Base-by-base conservation (phyloP, 2,329 filamentous ascomycete genomes). In the Ascochyta rabiei region DNA sequence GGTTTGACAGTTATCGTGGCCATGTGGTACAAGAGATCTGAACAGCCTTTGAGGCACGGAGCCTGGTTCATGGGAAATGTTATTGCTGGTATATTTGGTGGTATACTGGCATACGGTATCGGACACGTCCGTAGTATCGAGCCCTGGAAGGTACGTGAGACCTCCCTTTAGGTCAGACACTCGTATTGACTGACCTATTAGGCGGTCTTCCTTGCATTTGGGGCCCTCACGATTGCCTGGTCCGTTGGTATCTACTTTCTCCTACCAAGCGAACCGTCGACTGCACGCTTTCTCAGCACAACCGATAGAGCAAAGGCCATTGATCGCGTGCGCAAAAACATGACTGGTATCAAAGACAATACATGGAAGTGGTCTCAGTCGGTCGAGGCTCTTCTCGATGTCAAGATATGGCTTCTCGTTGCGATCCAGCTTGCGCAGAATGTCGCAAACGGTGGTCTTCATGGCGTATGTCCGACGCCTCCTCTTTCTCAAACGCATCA, bases 11-110 rank as follows among this genome's bases (percentile, higher is more conserved):
- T 88, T 2, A 84, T 88, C 30, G 87, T 85, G 0, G 80, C 80
- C 10, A 87, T 87, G 84, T 89, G 84, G 81, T 84, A 86, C 60
- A 86, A 84, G 0, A 77, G 84, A 10, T 76, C 78, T 7, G 82
- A 89, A 62, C 86, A 88, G 62, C 85, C 86, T 0, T 76, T 84
- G 6, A 76, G 85, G 1, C 84, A 57, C 8, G 60, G 58, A 12
- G 48, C 55, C 4, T 62, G 59, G 59, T 64, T 60, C 34, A 80
- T 81, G 0, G 84, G 82, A 33, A 85, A 85, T 45, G 84, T 55
- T 10, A 34, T 48, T n/a, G 56, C 84, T 0, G 83, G 85, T 40
- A 82, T 84, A 0, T 77, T 84, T 0, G 84, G 84, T 37, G 83
- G 83, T 0, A 61, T 84, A 1, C 66, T 84, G 0, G 81, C 82